Percentiles rank a stretch among this genome's conserved stretches.
Conservation (phyloP, 192 early-diverging fungal species). For the Coemansia sp. region DNA sequence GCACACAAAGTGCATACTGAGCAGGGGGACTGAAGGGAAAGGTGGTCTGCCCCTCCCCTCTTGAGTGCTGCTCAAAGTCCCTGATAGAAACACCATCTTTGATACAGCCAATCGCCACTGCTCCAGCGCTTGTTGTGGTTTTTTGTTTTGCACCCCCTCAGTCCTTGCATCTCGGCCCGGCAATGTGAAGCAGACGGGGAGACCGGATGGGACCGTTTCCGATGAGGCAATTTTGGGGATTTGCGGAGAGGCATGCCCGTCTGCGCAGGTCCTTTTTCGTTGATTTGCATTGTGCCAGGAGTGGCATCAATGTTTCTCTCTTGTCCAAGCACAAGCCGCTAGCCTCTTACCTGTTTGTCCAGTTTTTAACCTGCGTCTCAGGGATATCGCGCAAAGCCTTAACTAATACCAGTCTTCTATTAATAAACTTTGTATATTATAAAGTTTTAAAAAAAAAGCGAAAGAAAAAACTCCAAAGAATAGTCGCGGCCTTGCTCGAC, state of each 20-base stretch:
- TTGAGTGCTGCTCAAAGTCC: not conserved
- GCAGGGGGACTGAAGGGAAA: not conserved
- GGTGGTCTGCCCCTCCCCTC: not conserved
- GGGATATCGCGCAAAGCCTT: not conserved
- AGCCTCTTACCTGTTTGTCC: not conserved
- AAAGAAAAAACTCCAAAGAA: no score
- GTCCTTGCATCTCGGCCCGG: not conserved
- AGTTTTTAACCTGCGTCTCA: not conserved
- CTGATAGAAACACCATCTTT: not conserved
- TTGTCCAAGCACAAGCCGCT: not conserved
- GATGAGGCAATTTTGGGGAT: constrained; percentile 10
- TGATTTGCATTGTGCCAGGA: not conserved
- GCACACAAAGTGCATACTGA: not conserved
- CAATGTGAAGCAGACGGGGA: not conserved
- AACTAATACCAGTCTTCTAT: not conserved
- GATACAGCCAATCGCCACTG: not conserved
- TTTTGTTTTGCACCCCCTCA: not conserved
- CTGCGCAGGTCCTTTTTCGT: not conserved
- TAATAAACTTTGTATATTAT: not conserved
- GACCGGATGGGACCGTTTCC: constrained; percentile 14
- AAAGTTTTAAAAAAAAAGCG: not conserved
- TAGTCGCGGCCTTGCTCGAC: no score
- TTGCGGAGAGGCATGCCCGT: not conserved
- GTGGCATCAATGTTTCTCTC: not conserved
- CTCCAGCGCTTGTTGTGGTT: constrained; percentile 5